Base-by-base conservation (phyloP, 2,329 filamentous ascomycete species). In the Dryadomyces sulphureus region DNA sequence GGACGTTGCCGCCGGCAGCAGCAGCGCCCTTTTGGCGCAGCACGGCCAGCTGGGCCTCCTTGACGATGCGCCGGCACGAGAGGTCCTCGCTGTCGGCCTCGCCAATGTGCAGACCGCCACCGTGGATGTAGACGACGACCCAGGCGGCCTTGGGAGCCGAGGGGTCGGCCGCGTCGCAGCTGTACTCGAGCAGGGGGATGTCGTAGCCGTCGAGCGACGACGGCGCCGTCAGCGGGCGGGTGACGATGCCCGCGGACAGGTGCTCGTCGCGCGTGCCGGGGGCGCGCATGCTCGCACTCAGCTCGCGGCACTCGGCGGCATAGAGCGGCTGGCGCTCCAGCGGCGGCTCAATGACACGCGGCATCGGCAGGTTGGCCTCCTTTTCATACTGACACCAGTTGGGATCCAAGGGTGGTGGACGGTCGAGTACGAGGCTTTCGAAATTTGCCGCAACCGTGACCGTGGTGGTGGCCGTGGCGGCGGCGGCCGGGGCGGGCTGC, bases 1-100 rank as follows among this genome's bases (percentile, higher is more conserved):
- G 17, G 30, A 20, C 36, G 8, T 7, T 14, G 7, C 7, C 7
- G 27, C 14, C 27, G 27, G 27, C 27, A 30, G n/a, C n/a, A n/a
- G n/a, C n/a, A n/a, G n/a, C n/a, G n/a, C n/a, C n/a, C n/a, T n/a
- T n/a, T n/a, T n/a, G n/a, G n/a, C n/a, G n/a, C n/a, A n/a, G n/a
- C n/a, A 32, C 9, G 16, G 58, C 47, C 7, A 59, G 48, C 7
- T 50, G 36, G 1, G 52, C 48, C 2, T 54, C 56, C 20, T 62
- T 59, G 22, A 63, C 52, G 20, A 72, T 60, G 22, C 60, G 62
- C 0, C 68, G 62, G 52, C 67, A 70, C 2, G 66, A 64, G 1
- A 70, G 55, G 41, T 73, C 68, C 53, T 73, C 69, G 49, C 64
- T 69, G 49, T 71, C 66, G 2, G 66, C 64, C 45, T 70, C 66